Conservation (phyloP, 2,329 filamentous ascomycete species). For the Fusarium palustre region DNA sequence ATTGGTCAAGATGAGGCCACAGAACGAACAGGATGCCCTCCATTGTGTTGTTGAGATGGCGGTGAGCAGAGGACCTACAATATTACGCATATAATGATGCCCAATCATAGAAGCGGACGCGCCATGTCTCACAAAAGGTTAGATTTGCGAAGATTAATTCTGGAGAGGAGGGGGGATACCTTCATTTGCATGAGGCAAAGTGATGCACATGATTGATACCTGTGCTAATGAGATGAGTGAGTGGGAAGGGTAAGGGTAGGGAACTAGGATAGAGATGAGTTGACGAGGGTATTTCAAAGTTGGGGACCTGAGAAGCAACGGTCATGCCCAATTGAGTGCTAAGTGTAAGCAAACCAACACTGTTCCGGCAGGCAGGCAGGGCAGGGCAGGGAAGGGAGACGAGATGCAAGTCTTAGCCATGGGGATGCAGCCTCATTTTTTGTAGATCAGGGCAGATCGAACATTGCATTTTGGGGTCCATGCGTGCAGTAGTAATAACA, state of each 20-base stretch:
- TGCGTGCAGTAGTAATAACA: slow-evolving; percentile 16
- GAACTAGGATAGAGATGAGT: slow-evolving; percentile 1
- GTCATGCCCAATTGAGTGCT: background rate
- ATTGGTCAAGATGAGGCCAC: slow-evolving; percentile 19
- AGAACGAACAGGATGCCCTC: slow-evolving; percentile 33
- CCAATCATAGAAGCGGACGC: slow-evolving; percentile 6
- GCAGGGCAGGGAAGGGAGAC: background rate
- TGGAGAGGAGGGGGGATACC: background rate
- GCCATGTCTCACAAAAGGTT: slow-evolving; percentile 32
- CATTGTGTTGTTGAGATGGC: slow-evolving; percentile 33
- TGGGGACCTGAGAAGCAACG: slow-evolving; percentile 5
- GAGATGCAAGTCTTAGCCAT: slow-evolving; percentile 25
- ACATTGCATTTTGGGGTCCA: slow-evolving; percentile 26
- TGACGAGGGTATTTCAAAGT: background rate
- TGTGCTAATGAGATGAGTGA: background rate
- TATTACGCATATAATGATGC: slow-evolving; percentile 7
- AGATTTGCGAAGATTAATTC: slow-evolving; percentile 12
- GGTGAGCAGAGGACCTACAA: slow-evolving; percentile 25
- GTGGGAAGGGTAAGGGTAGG: background rate
- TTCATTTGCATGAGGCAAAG: slow-evolving; percentile 19
- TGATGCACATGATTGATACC: slow-evolving; percentile 25
- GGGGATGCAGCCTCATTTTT: slow-evolving; percentile 25
- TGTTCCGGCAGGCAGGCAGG: slow-evolving; percentile 8
- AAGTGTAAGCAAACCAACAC: slow-evolving; percentile 3
- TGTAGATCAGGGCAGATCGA: slow-evolving; percentile 34